Evolutionary conservation across 805 yeast species (phyloP), one percentile per base, ranked within the genome.

Genomic region (Hyphopichia homilentoma): DNA sequence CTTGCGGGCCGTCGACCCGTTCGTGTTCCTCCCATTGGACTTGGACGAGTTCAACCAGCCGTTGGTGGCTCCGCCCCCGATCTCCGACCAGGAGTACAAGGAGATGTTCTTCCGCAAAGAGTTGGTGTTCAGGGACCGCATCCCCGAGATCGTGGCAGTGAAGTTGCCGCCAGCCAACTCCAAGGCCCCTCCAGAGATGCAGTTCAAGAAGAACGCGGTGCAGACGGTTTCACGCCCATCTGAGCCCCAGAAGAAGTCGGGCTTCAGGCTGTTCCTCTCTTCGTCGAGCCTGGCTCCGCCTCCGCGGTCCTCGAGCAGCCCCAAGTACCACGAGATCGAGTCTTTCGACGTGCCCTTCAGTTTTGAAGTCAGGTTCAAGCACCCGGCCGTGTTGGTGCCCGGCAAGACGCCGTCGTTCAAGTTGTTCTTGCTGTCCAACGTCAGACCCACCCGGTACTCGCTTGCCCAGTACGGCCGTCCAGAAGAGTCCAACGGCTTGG

Each of bases 11-110:
- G 49, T 48, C 29, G 67, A 66, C 28, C 81, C 79, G 4, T 74
- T 81, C 41, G 54, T 60, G 3, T 75, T 80, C 40, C 50, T 75
- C 19, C 84, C 85, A 0, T 48, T 69, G 22, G 77, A 61, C 46
- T 38, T 54, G 32, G 56, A 61, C 43, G 28, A 38, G 30, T 45
- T 45, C n/a, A 49, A 48, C 21, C 38, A 38, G 16, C 54, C 51
- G 2, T 34, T 45, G 44, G 41, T 6, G 52, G 46, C 12, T 48
- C 40, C 22, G 56, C n/a, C n/a, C n/a, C n/a, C n/a, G n/a, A n/a
- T n/a, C n/a, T n/a, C n/a, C n/a, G n/a, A n/a, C n/a, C n/a, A 55
- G 18, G 66, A 62, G 30, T 56, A 61, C 30, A 45, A 56, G 19
- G 68, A 68, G 35, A 63, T 63, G n/a, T 78, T 65, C 48, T 61